phyloP scores from a whole-genome alignment of 2,329 filamentous ascomycete species.

The Gaeumannomyces tritici region DNA sequence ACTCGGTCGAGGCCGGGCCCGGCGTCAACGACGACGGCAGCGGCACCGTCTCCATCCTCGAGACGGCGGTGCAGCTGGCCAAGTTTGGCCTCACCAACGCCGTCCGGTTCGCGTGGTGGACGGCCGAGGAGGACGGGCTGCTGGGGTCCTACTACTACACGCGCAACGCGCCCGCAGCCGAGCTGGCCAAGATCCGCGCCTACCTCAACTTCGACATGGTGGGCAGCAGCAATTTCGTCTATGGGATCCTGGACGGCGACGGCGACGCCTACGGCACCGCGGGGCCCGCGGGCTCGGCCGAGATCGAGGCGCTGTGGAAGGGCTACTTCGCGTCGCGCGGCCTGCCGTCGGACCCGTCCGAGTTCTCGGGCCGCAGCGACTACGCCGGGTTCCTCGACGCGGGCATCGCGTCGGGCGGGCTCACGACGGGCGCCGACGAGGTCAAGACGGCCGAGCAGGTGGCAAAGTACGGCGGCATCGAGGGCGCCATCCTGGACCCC shows the following conservation, averaged over 20 bases:
- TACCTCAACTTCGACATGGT: constrained; percentile 52
- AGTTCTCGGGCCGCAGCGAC: constrained; percentile 52
- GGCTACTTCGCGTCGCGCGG: constrained; percentile 26
- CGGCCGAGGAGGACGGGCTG: constrained; percentile 45
- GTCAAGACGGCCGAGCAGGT: constrained; percentile 43
- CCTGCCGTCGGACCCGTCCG: constrained; percentile 34
- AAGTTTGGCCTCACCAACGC: constrained; percentile 44
- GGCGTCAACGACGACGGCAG: constrained; percentile 60
- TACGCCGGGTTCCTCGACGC: constrained; percentile 57
- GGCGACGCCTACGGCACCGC: constrained; percentile 42
- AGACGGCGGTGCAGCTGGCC: constrained; percentile 49
- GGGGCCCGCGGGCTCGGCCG: constrained; percentile 44
- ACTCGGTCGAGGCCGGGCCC: constrained; percentile 50
- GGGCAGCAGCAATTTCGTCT: constrained; percentile 34
- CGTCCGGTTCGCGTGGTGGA: constrained; percentile 54
- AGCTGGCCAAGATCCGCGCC: constrained; percentile 38
- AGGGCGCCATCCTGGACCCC: constrained; percentile 35
- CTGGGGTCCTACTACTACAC: constrained; percentile 48
- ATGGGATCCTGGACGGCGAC: constrained; percentile 36
- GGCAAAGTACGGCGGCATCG: constrained; percentile 51
- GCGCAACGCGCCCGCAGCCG: constrained; percentile 28
- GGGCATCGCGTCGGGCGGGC: constrained; percentile 57
- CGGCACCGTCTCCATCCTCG: constrained; percentile 47
- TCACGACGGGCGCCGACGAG: constrained; percentile 51
- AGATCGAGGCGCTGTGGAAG: constrained; percentile 42